A percentile compares a stretch with the other conserved stretches of the same genome.
These are phyloP conservation scores for Kwoniella mangroviensis DNA, from an alignment of 768 basidiomycete species.

Conservation along the genomic window DNA sequence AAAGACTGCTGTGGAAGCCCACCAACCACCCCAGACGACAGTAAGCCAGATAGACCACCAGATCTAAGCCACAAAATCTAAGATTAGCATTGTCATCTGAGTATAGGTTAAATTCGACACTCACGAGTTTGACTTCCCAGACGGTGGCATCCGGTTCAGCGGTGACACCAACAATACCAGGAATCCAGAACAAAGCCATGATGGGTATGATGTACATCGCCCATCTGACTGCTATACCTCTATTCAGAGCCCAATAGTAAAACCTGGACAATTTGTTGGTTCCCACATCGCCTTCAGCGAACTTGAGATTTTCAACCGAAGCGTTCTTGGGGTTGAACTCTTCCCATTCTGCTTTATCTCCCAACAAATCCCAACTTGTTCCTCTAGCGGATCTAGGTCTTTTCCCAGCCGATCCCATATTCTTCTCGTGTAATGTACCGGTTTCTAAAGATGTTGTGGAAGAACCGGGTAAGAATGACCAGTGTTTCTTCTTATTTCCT, in stretches of 20 bases:
- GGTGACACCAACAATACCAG: constrained; percentile 68
- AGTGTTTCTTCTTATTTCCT: constrained; percentile 33
- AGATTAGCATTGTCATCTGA: not conserved
- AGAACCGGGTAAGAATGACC: constrained; percentile 39
- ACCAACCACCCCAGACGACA: constrained; percentile 83
- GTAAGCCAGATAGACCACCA: constrained; percentile 88
- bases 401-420: constrained; percentile 16
- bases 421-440: constrained; percentile 15
- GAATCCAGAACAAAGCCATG: constrained; percentile 62
- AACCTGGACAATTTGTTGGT: constrained; percentile 64
- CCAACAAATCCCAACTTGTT: constrained; percentile 48
- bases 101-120: constrained; percentile 5
- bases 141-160: constrained; percentile 64
- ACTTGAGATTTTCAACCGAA: constrained; percentile 52
- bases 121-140: constrained; percentile 57
- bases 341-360: constrained; percentile 56
- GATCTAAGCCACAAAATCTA: constrained; percentile 46
- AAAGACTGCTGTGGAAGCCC: constrained; percentile 70
- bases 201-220: constrained; percentile 73
- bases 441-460: constrained; percentile 19
- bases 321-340: constrained; percentile 54
- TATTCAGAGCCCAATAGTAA: constrained; percentile 75
- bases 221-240: constrained; percentile 80
- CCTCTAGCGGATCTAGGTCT: constrained; percentile 35
- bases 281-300: constrained; percentile 56